These are phyloP conservation scores for Nannizzia gypsea DNA, from an alignment of 2,329 filamentous ascomycete genomes.

Conservation along the genomic window DNA sequence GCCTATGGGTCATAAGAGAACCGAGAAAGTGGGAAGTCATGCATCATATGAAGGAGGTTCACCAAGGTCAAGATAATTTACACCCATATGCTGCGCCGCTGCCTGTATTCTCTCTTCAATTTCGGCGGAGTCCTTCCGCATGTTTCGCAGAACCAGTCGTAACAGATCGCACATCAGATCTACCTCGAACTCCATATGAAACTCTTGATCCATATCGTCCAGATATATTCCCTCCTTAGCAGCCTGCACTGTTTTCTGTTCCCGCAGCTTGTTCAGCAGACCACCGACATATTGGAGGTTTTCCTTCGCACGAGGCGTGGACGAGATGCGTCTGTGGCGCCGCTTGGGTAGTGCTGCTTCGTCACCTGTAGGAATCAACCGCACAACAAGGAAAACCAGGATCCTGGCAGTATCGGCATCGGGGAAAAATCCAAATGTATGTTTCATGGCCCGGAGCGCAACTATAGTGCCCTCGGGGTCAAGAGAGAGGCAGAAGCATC, in stretches of 20 bases:
- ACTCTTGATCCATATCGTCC: constrained; percentile 27
- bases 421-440: constrained; percentile 36
- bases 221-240: constrained; percentile 23
- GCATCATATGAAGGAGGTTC: constrained; percentile 5
- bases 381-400: constrained; percentile 40
- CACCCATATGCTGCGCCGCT: constrained; percentile 30
- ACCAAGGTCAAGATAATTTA: constrained; percentile 24
- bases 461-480: constrained; percentile 41
- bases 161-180: constrained; percentile 33
- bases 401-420: constrained; percentile 37
- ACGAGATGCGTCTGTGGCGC: constrained; percentile 31
- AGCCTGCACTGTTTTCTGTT: constrained; percentile 25
- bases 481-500: constrained; percentile 39
- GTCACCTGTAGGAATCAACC: constrained; percentile 24
- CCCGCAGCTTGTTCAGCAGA: constrained; percentile 34
- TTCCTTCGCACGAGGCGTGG: constrained; percentile 32
- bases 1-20: neutral
- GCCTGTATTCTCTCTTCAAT: constrained; percentile 25
- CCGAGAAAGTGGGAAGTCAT: neutral
- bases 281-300: constrained; percentile 35
- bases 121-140: constrained; percentile 17
- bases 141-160: constrained; percentile 30
- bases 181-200: constrained; percentile 31
- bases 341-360: constrained; percentile 24
- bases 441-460: constrained; percentile 36